Base-by-base conservation (phyloP, 2,329 filamentous ascomycete genomes). In the Bipolaris victoriae region DNA sequence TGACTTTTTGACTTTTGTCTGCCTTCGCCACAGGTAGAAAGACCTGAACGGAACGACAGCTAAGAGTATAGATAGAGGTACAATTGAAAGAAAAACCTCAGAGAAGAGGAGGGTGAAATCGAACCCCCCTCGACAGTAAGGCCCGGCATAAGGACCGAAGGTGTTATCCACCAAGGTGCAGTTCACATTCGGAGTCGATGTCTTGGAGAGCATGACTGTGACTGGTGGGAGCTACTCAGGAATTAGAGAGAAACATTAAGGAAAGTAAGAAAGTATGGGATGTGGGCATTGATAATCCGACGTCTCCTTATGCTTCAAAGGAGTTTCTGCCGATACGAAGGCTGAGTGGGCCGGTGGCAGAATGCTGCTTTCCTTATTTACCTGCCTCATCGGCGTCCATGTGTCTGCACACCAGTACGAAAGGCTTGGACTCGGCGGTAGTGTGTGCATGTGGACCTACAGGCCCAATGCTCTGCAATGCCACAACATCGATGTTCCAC, bases 71-170 rank as follows among this genome's bases (percentile, higher is more conserved):
- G 63, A 63, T 9, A 73, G 54, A 20, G 74, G 74, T 16, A 65
- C 33, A 37, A 77, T 69, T 0, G 70, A 72, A 24, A 78, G 65
- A 35, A 77, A 62, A 9, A 69, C 47, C 24, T 76, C 69, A 43
- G 76, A 72, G 53, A 78, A 78, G 11, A 74, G 63, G 26, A 77
- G 58, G 15, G 75, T 76, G 43, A 78, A 77, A 43, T 77, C 75
- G 47, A 78, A 78, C 4, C 69, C 70, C 47, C 72, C 73, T 50
- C 76, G 70, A 62, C 72, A 75, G 18, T 59, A 4, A 24, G 50
- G 49, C 20, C 69, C 72, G 49, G 69, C 72, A 35, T 65, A 73
- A 5, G 73, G 73, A 41, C 73, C 72, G 39, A 76, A 71, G 13
- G 64, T 72, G 48, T 71, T 60, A 63, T 76, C 73, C 29, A 72